Base-by-base conservation (phyloP, 108 stramenopile species). In the Skeletonema grethae region DNA sequence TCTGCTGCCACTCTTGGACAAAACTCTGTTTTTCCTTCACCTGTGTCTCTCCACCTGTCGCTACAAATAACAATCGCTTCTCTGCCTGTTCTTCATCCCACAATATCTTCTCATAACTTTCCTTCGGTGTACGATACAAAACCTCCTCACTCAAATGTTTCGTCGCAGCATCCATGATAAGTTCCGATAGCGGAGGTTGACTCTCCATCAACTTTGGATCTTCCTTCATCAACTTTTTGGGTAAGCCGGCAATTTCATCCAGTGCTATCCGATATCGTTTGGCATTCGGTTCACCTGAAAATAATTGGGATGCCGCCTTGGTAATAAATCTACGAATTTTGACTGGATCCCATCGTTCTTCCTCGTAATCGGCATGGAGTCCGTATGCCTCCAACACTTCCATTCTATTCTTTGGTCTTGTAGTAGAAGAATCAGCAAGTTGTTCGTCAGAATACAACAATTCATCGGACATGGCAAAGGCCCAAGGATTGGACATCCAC, bases 201-300 rank as follows among this genome's bases (percentile, higher is more conserved):
- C 18, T 16, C 12, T 16, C 13, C 18, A 69, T 22, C 7, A 11
- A 67, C 6, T 18, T 61, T 30, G 50, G 30, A 9, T 35, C 72
- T 60, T 87, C 64, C 43, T 46, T 41, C 18, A 57, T 20, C 50
- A 90, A 30, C 61, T 82, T 87, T 70, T 88, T 92, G 22, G 88
- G 82, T 12, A 78, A 58, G 1, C 88, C 75, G 20, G 84, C 84
- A 61, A 93, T 84, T 48, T 93, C 86, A 70, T 96, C 92, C 70
- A 94, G 69, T 8, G 90, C 90, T 28, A 93, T 84, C 28, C 95
- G 82, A 63, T 84, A 96, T 22, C 84, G 65, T 77, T 94, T 96
- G n/a, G 84, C 85, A 69, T 90, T 92, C 4, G 78, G 82, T 71
- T 96, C 95, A 6, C 91, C 95, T 2, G 92, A 83, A 80, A 96